Base-by-base conservation (phyloP, 1,139 yeast genomes). In the Taphrina communis region DNA sequence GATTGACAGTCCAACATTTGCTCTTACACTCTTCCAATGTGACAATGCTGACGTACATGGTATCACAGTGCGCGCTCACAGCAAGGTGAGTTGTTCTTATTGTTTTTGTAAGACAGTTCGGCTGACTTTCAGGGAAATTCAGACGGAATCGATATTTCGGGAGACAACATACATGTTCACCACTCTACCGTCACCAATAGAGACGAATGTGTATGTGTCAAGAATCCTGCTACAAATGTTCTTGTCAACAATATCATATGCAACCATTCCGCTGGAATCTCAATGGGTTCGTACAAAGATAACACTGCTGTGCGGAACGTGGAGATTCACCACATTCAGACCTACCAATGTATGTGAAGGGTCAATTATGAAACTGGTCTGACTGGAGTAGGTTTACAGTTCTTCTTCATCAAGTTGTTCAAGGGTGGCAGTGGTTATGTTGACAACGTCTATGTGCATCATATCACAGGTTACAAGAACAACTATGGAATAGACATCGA, bases 1-100 rank as follows among this genome's bases (percentile, higher is more conserved):
- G 50, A 56, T 56, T 39, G 60, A 56, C 60, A 38, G 50, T 56
- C 50, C 60, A n/a, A 39, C 35, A 7, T 41, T 56, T 41, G 60
- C 60, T 31, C 50, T 56, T 12, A 19, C 36, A 11, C 36, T 41
- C 35, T 9, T n/a, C 12, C 36, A 9, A 6, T 38, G 60, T 12
- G 39, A 19, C 42, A 56, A 56, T 25, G 50, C 35, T 14, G 50
- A 41, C n/a, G 38, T 56, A n/a, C 50, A 56, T 19, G 50, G 50
- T 9, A 17, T 56, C 14, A 36, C 41, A 19, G 38, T 56, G 17
- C 60, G 60, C 12, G 41, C 46, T 12, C 31, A 19, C 17, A 56
- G 38, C n/a, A 38, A 56, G 50, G 60, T 56, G 21, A n/a, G 39
- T 11, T 17, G 42, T 11, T 8, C 42, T 38, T 36, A 2, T 4